phyloP scores from a whole-genome alignment of 495 filamentous ascomycete species.

The Chaetomium tenue region DNA sequence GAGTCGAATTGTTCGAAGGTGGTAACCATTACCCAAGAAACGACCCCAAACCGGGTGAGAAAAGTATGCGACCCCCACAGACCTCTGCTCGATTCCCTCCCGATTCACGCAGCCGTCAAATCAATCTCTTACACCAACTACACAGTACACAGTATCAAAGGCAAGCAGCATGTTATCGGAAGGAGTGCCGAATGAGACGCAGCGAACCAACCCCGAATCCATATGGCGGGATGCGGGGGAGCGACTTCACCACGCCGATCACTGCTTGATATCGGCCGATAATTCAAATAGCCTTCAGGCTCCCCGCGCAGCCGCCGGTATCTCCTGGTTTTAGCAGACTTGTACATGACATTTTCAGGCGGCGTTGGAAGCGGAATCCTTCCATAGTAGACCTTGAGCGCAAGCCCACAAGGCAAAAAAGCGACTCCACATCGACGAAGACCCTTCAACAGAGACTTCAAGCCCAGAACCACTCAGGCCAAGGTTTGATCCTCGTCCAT shows the following conservation, averaged over 20 bases:
- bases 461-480: not conserved
- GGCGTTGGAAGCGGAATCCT: not conserved
- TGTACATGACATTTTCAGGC: not conserved
- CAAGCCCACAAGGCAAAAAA: not conserved
- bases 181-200: conserved; percentile 1
- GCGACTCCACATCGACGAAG: not conserved
- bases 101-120: not conserved
- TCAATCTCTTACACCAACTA: not conserved
- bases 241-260: not conserved
- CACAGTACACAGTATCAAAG: not conserved
- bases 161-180: not conserved
- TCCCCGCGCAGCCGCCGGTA: not conserved
- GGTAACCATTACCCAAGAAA: conserved; percentile 4
- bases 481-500: not conserved
- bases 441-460: not conserved
- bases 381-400: not conserved
- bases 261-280: conserved; percentile 1
- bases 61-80: not conserved
- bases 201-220: not conserved
- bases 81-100: not conserved
- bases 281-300: not conserved
- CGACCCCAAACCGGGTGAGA: not conserved
- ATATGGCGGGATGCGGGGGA: conserved; percentile 1
- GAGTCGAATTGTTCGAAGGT: not conserved
- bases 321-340: not conserved